Evolutionary conservation across 495 filamentous ascomycete genomes (phyloP), one percentile per base, ranked within the genome.

Genomic region (Trichocladium uniseriatum): DNA sequence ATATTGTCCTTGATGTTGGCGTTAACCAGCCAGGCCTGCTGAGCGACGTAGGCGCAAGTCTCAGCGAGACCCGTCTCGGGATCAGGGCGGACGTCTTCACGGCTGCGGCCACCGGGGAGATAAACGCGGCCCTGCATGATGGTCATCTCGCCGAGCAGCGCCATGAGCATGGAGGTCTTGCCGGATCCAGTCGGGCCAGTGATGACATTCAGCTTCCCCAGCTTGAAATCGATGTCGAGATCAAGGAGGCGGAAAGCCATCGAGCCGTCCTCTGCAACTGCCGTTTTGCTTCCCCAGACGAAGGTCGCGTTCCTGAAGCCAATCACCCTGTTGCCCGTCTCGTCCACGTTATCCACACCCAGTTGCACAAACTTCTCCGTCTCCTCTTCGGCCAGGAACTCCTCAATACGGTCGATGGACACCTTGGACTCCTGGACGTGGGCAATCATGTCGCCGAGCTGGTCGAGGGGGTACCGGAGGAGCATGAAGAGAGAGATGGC

Each of bases 341-440:
- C 72, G 51, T 82, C 77, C 20, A 74, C 53, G 43, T 83, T 79
- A 43, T 78, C 74, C 18, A 78, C 67, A 14, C 77, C 74, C 3
- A 99, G 75, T 59, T 96, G 94, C n/a, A 75, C 73, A 57, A 95
- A 96, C 64, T 99, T 99, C 49, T 92, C 88, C 0, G 92, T 97
- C 67, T 99, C 94, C 20, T 94, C 87, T 61, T 99, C 94, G 45
- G 79, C 83, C 44, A 99, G 65, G 62, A 95, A 99, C 53, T 95
- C 85, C 59, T 99, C 92, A 16, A 99, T 88, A 68, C 94, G 89
- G 60, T 94, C 90, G 38, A 99, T 78, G 1, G 94, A 97, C 27
- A 99, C 94, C 70, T 94, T 92, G 9, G 89, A 87, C 68, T 99
- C 94, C 69, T 95, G 89, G 7, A 99, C 90, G 62, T 95, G 94